Base-by-base conservation (phyloP, 768 basidiomycete species). In the Rhodotorula paludigena region DNA sequence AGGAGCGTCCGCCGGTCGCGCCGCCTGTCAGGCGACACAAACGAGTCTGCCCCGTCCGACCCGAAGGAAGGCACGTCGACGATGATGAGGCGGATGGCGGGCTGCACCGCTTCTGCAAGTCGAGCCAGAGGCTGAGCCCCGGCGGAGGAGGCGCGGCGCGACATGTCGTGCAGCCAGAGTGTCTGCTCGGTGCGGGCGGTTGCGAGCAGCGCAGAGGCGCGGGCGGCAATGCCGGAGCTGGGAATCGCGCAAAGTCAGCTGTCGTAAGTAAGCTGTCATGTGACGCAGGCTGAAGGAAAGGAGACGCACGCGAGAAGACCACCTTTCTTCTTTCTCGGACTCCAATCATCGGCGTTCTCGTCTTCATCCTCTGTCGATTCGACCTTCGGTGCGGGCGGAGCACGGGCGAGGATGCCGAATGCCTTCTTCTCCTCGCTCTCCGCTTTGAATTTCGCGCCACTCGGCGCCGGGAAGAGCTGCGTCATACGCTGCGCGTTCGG, bases 131-230 rank as follows among this genome's bases (percentile, higher is more conserved):
- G 12, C 49, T 21, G 4, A 33, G 33, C 8, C 12, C 25, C 33
- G 20, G 33, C 52, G 33, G 41, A 14, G 4, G 41, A 23, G 35
- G 64, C 45, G 5, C 18, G 30, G 32, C 67, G 62, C 33, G 62
- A 63, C 16, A 63, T 2, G 36, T 60, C 61, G 62, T 68, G 67
- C 20, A 63, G 57, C 67, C 67, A 68, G 21, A 68, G 45, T 4
- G 53, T 42, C 23, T 68, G 62, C 21, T 61, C 56, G 14, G 66
- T 61, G 16, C 52, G 44, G 12, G 25, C 28, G 12, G 59, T 30
- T 20, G 32, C 38, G 35, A 67, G 42, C 32, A 64, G 38, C 28
- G 54, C 38, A 4, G 55, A 2, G 0, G 70, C 58, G 18, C 58
- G 58, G 3, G 58, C 47, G 35, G 58, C 58, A 15, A 60, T 39